A percentile compares a stretch with the other conserved stretches of the same genome.
Evolutionary conservation across 2,329 filamentous ascomycete genomes (phyloP).

Genomic region (Cordyceps fumosorosea): DNA sequence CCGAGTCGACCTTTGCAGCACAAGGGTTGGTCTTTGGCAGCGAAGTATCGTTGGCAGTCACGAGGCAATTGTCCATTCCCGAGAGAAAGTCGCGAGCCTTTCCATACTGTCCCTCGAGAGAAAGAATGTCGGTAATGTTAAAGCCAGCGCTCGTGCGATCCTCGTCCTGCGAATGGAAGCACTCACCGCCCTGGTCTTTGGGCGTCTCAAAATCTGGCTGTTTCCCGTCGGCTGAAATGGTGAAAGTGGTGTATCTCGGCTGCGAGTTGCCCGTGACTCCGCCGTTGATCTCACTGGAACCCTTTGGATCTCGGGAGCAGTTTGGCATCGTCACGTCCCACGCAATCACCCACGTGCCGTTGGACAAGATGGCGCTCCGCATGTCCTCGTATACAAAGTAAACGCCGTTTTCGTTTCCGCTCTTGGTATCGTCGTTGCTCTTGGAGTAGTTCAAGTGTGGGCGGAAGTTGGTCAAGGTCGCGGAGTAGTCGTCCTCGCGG

Average conservation of each 20-base stretch:
- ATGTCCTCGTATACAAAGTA: not conserved
- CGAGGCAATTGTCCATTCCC: not conserved
- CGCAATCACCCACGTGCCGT: not conserved
- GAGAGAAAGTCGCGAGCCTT: not conserved
- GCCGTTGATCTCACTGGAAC: not conserved
- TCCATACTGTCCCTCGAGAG: not conserved
- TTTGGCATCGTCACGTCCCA: not conserved
- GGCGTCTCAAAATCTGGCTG: not conserved
- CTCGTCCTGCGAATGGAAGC: not conserved
- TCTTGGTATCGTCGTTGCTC: not conserved
- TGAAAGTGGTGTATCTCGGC: not conserved
- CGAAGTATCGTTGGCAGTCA: not conserved
- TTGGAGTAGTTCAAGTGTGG: not conserved
- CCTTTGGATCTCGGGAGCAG: not conserved
- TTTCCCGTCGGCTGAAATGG: not conserved
- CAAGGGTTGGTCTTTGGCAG: not conserved
- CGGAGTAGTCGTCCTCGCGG: not conserved
- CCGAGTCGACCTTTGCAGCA: not conserved
- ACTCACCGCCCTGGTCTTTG: not conserved
- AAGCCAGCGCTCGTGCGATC: not conserved
- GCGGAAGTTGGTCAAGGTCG: not conserved
- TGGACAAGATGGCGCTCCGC: not conserved
- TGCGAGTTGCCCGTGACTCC: not conserved
- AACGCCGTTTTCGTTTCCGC: not conserved
- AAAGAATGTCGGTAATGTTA: conserved; percentile 1